Evolutionary conservation across 1,139 yeast genomes (phyloP), one percentile per base, ranked within the genome.

Genomic region (Geotrichum carabidarum): DNA sequence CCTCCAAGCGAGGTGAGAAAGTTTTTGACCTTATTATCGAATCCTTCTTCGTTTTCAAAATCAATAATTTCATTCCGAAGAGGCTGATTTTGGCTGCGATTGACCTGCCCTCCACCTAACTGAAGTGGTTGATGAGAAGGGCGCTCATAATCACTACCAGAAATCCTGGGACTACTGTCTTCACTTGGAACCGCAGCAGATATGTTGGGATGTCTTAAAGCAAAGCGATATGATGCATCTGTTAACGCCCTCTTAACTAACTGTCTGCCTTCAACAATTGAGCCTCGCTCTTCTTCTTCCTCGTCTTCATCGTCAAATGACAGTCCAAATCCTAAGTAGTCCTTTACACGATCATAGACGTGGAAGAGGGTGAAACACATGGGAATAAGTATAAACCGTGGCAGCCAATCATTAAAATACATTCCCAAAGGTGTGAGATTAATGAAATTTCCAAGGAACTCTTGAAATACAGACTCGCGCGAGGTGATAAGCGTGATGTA

Each of bases 381-480:
- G 0, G 95, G 95, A 12, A 88, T 70, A 15, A 88, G 62, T 15
- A 87, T 76, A 41, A 88, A 74, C 60, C 95, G 73, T 1, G 96
- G 96, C 11, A 87, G 71, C 78, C 89, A 77, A 63, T 82, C 82
- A 66, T 86, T 86, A 69, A 87, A 77, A 61, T 82, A 76, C 57
- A 81, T 81, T 61, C 93, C 91, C 40, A 87, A 74, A 4, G 90
- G 86, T 3, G 91, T 83, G 57, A 87, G 71, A 62, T 86, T 86
- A 64, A 88, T 84, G 18, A 87, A 83, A 60, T 79, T 77, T 17
- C 95, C 95, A 59, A 85, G 77, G 75, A 91, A 86, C 51, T 71
- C 72, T 49, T 74, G 74, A 62, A 73, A 73, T 22, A 72, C 75
- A 1, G 75, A 71, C 22, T 72, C 73, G 51, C 75, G 68, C 30